phyloP scores from a whole-genome alignment of 2,329 filamentous ascomycete genomes.

The Beauveria asiatica region DNA sequence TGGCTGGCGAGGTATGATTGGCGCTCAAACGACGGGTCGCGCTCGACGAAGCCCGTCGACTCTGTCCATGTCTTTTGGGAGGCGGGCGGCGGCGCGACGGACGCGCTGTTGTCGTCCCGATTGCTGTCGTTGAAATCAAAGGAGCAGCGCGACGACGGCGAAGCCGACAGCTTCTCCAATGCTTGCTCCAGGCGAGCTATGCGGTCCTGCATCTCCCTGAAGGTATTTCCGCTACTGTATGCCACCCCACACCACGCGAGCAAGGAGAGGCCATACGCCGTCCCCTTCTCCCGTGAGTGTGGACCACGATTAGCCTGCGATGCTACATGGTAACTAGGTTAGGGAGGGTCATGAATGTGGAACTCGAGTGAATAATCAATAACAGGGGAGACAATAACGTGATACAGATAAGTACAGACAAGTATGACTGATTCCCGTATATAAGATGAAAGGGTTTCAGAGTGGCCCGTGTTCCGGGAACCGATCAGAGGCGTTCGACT shows the following conservation, averaged over 20 bases:
- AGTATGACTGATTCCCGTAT: not conserved
- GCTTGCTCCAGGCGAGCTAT: conserved; percentile 12
- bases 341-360: not conserved
- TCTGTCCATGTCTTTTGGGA: conserved; percentile 8
- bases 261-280: not conserved
- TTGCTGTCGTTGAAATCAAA: not conserved
- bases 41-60: conserved; percentile 10
- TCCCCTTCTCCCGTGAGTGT: not conserved
- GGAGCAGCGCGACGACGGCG: conserved; percentile 1
- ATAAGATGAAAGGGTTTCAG: not conserved
- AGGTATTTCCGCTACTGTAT: not conserved
- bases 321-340: not conserved
- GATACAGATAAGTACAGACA: not conserved
- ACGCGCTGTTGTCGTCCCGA: not conserved
- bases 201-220: conserved; percentile 13
- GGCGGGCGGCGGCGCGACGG: conserved; percentile 3
- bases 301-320: not conserved
- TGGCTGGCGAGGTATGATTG: conserved; percentile 13
- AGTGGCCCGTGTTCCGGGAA: not conserved
- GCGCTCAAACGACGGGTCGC: conserved; percentile 13
- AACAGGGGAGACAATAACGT: too few species aligned
- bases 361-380: too few species aligned
- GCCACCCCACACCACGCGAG: not conserved
- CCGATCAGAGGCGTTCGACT: not conserved
- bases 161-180: conserved; percentile 9